Conservation (phyloP, 805 yeast species). For the Yarrowia bubula region DNA sequence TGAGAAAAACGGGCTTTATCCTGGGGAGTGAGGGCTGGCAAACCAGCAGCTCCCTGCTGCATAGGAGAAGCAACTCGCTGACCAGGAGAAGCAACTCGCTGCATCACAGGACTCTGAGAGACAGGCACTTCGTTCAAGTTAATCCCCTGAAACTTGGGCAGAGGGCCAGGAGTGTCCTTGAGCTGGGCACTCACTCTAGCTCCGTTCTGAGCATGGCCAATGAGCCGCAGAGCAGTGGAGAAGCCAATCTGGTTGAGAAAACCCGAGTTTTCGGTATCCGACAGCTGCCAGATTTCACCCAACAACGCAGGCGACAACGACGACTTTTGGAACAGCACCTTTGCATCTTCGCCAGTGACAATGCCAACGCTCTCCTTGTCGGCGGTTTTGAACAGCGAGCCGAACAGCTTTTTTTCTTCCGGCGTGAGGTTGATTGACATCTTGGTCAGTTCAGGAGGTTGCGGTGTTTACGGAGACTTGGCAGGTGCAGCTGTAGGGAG, state of each 20-base stretch:
- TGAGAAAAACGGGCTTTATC: constrained; percentile 41
- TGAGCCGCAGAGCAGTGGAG: constrained; percentile 79
- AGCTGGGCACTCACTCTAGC: constrained; percentile 54
- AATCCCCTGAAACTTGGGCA: constrained; percentile 56
- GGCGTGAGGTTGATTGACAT: constrained; percentile 35
- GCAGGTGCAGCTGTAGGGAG: constrained; percentile 21
- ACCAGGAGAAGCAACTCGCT: constrained; percentile 32
- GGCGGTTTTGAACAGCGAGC: constrained; percentile 71
- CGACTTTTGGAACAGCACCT: constrained; percentile 78
- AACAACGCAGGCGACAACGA: constrained; percentile 74
- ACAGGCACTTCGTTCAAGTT: constrained; percentile 2
- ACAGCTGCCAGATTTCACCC: constrained; percentile 91
- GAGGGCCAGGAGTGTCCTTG: constrained; percentile 55
- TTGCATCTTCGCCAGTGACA: constrained; percentile 84
- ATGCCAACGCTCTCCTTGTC: constrained; percentile 78
- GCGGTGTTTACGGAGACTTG: constrained; percentile 22
- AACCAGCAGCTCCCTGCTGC: constrained; percentile 27
- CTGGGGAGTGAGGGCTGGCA: constrained; percentile 40
- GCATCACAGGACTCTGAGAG: not conserved
- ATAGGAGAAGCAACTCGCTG: constrained; percentile 39
- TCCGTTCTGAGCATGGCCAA: constrained; percentile 83
- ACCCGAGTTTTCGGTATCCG: constrained; percentile 89
- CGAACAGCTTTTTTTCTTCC: constrained; percentile 73
- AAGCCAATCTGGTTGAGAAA: constrained; percentile 78
- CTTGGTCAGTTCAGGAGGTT: constrained; percentile 22